Evolutionary conservation across 2,329 filamentous ascomycete species (phyloP).

Genomic region (Aspergillus melleus): DNA sequence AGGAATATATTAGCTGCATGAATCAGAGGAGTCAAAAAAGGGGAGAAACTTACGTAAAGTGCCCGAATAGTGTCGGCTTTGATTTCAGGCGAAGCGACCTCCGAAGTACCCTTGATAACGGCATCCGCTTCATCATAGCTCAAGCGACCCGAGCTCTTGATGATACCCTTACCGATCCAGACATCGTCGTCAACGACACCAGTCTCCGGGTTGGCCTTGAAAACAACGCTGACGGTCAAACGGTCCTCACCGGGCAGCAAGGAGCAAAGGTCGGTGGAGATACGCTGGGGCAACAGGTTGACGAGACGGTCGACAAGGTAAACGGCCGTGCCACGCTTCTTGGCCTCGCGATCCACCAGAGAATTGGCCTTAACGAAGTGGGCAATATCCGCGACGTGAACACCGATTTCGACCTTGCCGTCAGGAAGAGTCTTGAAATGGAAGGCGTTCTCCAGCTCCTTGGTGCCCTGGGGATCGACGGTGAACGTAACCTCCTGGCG

Average conservation of each 20-base stretch:
- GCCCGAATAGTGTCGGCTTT: slow-evolving; percentile 76
- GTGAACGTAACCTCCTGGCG: slow-evolving; percentile 86
- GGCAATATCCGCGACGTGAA: slow-evolving; percentile 91
- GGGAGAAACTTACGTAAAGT: slow-evolving; percentile 61
- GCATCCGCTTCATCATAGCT: slow-evolving; percentile 83
- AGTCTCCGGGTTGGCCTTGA: slow-evolving; percentile 80
- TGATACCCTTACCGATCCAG: slow-evolving; percentile 90
- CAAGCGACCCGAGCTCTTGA: slow-evolving; percentile 87
- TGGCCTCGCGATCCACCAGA: slow-evolving; percentile 92
- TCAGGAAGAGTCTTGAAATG: slow-evolving; percentile 83
- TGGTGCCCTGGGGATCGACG: slow-evolving; percentile 82
- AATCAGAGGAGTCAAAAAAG: background rate
- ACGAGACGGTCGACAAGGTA: slow-evolving; percentile 89
- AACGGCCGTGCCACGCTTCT: slow-evolving; percentile 95
- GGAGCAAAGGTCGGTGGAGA: slow-evolving; percentile 85
- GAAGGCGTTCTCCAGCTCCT: slow-evolving; percentile 87
- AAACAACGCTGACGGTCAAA: slow-evolving; percentile 88
- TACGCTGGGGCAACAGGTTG: slow-evolving; percentile 81
- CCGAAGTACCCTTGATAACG: slow-evolving; percentile 66
- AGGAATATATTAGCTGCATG: background rate
- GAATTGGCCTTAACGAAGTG: slow-evolving; percentile 98
- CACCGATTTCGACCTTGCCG: slow-evolving; percentile 87
- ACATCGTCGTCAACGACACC: slow-evolving; percentile 83
- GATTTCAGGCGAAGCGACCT: slow-evolving; percentile 64
- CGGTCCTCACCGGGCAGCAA: slow-evolving; percentile 84